Evolutionary conservation across 768 basidiomycete genomes (phyloP).

Genomic region (Sporobolomyces pararoseus): DNA sequence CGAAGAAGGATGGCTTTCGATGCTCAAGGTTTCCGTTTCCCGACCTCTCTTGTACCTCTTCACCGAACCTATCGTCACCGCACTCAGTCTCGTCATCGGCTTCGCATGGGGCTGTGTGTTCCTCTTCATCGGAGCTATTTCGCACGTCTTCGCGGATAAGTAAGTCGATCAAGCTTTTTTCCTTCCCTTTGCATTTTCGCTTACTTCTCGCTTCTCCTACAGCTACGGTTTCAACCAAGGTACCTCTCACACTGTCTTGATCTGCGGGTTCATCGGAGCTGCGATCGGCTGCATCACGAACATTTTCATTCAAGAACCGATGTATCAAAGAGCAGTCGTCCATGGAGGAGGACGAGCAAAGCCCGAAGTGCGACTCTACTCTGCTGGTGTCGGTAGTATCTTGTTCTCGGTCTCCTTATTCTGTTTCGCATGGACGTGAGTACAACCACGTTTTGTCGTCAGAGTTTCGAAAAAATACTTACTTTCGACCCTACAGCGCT

Average conservation of each 20-base stretch:
- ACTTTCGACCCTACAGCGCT: constrained; percentile 14
- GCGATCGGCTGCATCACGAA: constrained; percentile 25
- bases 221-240: constrained; percentile 31
- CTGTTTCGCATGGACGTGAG: constrained; percentile 37
- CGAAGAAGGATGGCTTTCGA: constrained; percentile 15
- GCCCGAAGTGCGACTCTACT: constrained; percentile 44
- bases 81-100: constrained; percentile 15
- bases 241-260: constrained; percentile 37
- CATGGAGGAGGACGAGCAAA: constrained; percentile 38
- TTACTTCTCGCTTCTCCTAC: background rate
- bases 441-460: background rate
- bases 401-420: constrained; percentile 38
- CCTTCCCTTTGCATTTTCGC: no score
- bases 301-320: constrained; percentile 29
- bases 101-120: constrained; percentile 22
- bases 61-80: constrained; percentile 39
- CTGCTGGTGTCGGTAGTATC: constrained; percentile 27
- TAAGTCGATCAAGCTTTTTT: constrained; percentile 10
- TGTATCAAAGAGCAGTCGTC: constrained; percentile 25
- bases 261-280: constrained; percentile 43
- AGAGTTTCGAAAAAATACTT: background rate
- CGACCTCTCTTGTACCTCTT: constrained; percentile 34
- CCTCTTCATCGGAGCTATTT: constrained; percentile 23
- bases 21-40: constrained; percentile 25
- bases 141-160: constrained; percentile 35